These are phyloP conservation scores for Panicum virgatum DNA, from an alignment of 202 grass and related monocot species.

Conservation along the genomic window DNA sequence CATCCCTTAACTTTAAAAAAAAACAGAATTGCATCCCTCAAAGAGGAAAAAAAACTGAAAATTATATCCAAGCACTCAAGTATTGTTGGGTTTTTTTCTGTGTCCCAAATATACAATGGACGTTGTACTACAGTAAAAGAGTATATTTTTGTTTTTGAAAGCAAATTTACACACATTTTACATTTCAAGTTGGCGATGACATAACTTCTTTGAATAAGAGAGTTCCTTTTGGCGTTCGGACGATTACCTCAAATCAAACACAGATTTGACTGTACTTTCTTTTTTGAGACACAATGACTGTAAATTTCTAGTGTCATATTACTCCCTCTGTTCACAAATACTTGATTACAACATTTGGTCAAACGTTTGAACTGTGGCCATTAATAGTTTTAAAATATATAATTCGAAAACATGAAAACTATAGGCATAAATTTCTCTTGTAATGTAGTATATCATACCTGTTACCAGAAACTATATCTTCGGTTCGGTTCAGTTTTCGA, in stretches of 20 bases:
- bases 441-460: too few species aligned
- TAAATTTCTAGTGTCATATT: not conserved
- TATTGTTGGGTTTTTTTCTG: not conserved
- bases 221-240: not conserved
- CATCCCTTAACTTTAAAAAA: not conserved
- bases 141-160: not conserved
- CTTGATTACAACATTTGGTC: not conserved
- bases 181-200: not conserved
- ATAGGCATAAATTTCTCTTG: too few species aligned
- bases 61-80: not conserved
- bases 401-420: not conserved
- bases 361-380: not conserved
- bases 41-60: not conserved
- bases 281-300: too few species aligned
- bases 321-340: not conserved
- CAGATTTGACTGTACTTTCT: not conserved
- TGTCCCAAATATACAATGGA: not conserved
- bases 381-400: not conserved
- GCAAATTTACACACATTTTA: not conserved
- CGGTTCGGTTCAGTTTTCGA: too few species aligned
- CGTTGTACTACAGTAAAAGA: not conserved
- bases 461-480: too few species aligned
- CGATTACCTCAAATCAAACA: not conserved
- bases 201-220: not conserved
- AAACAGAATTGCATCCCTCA: not conserved